A percentile compares a stretch with the other conserved stretches of the same genome.
Conservation (phyloP, 2,329 filamentous ascomycete genomes). For the Colletotrichum godetiae region DNA sequence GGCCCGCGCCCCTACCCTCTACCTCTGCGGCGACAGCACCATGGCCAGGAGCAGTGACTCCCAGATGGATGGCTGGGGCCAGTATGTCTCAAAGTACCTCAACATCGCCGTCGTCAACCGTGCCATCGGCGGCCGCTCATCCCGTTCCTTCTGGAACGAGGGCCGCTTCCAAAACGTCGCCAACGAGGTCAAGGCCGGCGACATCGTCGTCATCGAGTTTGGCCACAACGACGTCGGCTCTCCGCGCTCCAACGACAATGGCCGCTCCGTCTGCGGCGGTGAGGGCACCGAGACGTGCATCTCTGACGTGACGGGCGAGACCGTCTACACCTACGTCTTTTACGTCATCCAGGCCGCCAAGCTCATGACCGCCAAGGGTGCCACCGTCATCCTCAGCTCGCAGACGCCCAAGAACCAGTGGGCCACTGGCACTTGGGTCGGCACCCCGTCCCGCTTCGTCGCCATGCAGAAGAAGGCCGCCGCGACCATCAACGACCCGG, state of each 20-base stretch:
- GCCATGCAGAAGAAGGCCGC: constrained; percentile 56
- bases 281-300: constrained; percentile 65
- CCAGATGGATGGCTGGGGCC: constrained; percentile 68
- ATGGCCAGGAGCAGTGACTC: constrained; percentile 64
- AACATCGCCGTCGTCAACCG: constrained; percentile 64
- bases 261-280: constrained; percentile 69
- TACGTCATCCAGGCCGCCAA: constrained; percentile 70
- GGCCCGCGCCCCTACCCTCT: constrained; percentile 52
- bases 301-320: constrained; percentile 60
- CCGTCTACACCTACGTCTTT: constrained; percentile 69
- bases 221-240: constrained; percentile 78
- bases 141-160: constrained; percentile 74
- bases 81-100: constrained; percentile 65
- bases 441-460: constrained; percentile 64
- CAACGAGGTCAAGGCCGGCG: constrained; percentile 62
- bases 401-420: constrained; percentile 70
- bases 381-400: constrained; percentile 68
- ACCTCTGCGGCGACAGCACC: constrained; percentile 72
- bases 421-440: constrained; percentile 64
- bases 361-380: constrained; percentile 66
- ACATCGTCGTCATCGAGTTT: constrained; percentile 78
- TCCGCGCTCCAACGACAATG: constrained; percentile 67
- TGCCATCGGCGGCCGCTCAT: constrained; percentile 74
- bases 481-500: constrained; percentile 39
- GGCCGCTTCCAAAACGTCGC: constrained; percentile 72